Evolutionary conservation across 345 rosid species (phyloP).

Genomic region (Salix exigua): DNA sequence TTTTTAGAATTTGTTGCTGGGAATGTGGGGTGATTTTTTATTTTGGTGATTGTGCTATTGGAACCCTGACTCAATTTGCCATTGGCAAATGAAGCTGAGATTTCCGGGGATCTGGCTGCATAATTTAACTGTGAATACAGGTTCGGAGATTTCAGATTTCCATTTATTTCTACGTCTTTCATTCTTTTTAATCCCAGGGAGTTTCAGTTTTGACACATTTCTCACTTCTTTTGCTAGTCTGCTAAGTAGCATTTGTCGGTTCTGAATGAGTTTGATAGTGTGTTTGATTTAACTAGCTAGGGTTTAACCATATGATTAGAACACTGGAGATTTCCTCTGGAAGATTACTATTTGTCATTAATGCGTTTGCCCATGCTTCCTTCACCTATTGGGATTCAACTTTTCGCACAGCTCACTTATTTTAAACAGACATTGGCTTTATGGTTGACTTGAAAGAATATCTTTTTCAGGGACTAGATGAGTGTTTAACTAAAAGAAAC

Average conservation of each 20-base stretch:
- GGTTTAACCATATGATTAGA: neutral
- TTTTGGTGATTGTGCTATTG: slow-evolving; percentile 20
- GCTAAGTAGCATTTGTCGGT: neutral
- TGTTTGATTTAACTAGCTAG: neutral
- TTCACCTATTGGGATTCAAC: slow-evolving; percentile 7
- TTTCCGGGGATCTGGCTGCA: slow-evolving; percentile 43
- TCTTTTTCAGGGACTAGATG: neutral
- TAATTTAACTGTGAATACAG: slow-evolving; percentile 38
- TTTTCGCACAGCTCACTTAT: neutral
- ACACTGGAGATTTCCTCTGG: neutral
- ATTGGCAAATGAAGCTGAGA: slow-evolving; percentile 57
- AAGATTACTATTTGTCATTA: neutral
- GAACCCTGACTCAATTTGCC: slow-evolving; percentile 25
- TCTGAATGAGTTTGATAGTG: neutral
- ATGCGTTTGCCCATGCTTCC: neutral
- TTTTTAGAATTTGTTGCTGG: neutral
- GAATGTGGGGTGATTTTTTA: slow-evolving; percentile 22
- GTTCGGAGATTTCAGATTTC: slow-evolving; percentile 18
- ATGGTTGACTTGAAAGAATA: neutral
- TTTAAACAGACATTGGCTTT: neutral
- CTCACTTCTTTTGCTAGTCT: neutral
- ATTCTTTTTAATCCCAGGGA: neutral
- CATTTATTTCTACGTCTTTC: neutral
- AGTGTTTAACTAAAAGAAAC: neutral
- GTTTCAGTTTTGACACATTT: neutral